Evolutionary conservation across 108 stramenopile species (phyloP).

Genomic region (Cylindrotheca fusiformis): DNA sequence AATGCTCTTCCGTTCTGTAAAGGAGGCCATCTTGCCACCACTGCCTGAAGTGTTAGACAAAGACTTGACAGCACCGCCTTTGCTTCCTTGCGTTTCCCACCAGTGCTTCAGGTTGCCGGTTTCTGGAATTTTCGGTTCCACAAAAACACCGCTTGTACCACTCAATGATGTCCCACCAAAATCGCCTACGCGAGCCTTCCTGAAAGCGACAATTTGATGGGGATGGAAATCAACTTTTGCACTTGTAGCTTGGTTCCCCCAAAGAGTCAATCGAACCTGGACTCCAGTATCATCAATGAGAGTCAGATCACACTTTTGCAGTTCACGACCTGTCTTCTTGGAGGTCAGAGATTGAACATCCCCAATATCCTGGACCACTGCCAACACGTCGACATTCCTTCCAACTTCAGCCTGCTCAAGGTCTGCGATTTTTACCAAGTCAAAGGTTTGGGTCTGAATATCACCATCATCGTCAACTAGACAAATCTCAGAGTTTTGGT

Average conservation of each 20-base stretch:
- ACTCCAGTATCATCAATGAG: slow-evolving; percentile 89
- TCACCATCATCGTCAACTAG: slow-evolving; percentile 60
- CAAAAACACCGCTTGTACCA: slow-evolving; percentile 28
- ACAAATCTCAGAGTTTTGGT: slow-evolving; percentile 84
- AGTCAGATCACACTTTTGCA: slow-evolving; percentile 87
- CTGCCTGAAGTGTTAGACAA: slow-evolving; percentile 66
- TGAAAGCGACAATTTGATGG: slow-evolving; percentile 72
- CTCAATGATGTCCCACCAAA: slow-evolving; percentile 80
- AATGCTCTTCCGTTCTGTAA: slow-evolving; percentile 76
- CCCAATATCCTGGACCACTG: slow-evolving; percentile 72
- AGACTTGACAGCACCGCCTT: slow-evolving; percentile 48
- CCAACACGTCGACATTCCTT: slow-evolving; percentile 81
- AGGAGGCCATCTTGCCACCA: slow-evolving; percentile 45
- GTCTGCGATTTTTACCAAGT: slow-evolving; percentile 72
- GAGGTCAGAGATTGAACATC: slow-evolving; percentile 62
- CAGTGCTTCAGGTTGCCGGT: slow-evolving; percentile 54
- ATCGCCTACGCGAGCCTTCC: slow-evolving; percentile 83
- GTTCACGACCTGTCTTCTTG: slow-evolving; percentile 83
- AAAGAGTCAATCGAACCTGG: slow-evolving; percentile 86
- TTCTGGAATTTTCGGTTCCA: slow-evolving; percentile 58
- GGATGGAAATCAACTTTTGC: slow-evolving; percentile 47
- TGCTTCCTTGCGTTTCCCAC: slow-evolving; percentile 61
- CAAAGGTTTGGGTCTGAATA: slow-evolving; percentile 68
- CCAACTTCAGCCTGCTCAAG: slow-evolving; percentile 61
- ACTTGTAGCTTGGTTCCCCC: slow-evolving; percentile 59